Percentiles rank a stretch among this genome's conserved stretches.
Conservation (phyloP, 2,329 filamentous ascomycete species). For the Epichloe gansuensis region DNA sequence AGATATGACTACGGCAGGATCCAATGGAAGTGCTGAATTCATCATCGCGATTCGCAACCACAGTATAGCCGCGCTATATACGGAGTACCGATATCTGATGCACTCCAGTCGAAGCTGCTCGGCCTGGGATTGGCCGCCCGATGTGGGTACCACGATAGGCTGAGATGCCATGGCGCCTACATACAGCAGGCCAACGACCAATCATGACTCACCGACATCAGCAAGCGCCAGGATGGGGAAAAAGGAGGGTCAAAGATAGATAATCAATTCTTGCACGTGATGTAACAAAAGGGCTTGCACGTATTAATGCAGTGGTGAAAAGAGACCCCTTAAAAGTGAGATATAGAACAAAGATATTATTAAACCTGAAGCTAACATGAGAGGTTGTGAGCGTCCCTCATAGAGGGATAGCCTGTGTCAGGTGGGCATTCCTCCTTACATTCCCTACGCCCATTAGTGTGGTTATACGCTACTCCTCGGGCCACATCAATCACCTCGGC, state of each 20-base stretch:
- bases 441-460: no score
- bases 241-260: neutral
- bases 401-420: no score
- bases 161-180: constrained; percentile 5
- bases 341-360: no score
- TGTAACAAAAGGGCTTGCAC: neutral
- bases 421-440: no score
- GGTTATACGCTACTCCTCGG: no score
- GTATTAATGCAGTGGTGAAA: neutral
- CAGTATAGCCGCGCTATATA: constrained; percentile 13
- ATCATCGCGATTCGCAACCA: constrained; percentile 11
- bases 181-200: constrained; percentile 2
- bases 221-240: neutral
- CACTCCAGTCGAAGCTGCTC: neutral
- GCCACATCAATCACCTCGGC: no score
- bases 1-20: neutral
- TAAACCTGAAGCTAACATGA: no score
- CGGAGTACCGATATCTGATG: neutral
- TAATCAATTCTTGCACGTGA: neutral
- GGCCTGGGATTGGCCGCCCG: constrained; percentile 2
- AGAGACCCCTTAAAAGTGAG: no score
- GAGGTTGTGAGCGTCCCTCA: no score
- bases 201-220: neutral
- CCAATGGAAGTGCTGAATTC: constrained; percentile 1
- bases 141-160: neutral